Percentiles rank a stretch among this genome's conserved stretches.
Evolutionary conservation across 257 asterid genomes (phyloP).

Genomic region (Solanum acaule): DNA sequence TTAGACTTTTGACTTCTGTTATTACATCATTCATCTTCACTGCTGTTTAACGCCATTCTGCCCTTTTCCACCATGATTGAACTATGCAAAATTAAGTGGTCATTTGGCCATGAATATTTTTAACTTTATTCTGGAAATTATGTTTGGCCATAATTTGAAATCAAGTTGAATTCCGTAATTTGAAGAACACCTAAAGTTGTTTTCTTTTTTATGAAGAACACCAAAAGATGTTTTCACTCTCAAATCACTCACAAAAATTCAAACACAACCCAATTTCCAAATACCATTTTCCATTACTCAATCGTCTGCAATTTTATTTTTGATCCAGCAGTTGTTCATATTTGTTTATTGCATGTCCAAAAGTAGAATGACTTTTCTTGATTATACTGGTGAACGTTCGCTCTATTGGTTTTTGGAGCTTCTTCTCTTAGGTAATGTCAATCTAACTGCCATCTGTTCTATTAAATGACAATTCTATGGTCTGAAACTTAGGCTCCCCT

Average conservation of each 20-base stretch:
- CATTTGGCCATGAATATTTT: not conserved
- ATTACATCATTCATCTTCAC: not conserved
- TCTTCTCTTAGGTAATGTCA: not conserved
- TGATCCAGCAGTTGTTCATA: not conserved
- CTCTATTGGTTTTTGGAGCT: not conserved
- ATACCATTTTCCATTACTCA: not conserved
- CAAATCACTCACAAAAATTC: not conserved
- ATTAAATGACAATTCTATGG: not conserved
- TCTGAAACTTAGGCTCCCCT: not conserved
- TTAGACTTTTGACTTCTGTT: not conserved
- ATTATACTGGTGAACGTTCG: not conserved
- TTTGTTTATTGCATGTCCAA: not conserved
- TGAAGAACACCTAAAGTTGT: not conserved
- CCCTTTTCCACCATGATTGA: not conserved
- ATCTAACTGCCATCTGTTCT: not conserved
- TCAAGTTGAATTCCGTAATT: not conserved
- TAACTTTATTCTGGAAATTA: not conserved
- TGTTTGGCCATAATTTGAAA: not conserved
- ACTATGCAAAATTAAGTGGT: not conserved
- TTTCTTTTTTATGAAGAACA: not conserved
- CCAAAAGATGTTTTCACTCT: not conserved
- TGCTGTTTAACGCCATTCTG: not conserved
- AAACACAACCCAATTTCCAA: not conserved
- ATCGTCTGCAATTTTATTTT: not conserved
- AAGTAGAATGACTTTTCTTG: not conserved